Conservation (phyloP, 768 basidiomycete genomes). For the Pisolithus tinctorius region DNA sequence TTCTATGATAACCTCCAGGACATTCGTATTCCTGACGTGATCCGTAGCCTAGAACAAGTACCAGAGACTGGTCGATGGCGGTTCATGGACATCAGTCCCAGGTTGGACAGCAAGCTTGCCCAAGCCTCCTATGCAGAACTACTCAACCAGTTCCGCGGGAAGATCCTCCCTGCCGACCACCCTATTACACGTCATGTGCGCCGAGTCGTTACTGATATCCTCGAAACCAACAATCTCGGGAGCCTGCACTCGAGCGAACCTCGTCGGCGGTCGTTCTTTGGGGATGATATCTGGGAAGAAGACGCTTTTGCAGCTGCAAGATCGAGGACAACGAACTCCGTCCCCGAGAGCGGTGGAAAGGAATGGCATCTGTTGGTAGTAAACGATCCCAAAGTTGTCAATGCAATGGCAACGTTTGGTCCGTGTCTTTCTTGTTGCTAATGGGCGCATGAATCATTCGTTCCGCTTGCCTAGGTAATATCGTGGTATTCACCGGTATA, state of each 20-base stretch:
- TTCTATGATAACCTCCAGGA: neutral
- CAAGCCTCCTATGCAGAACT: slow-evolving; percentile 36
- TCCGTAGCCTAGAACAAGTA: slow-evolving; percentile 67
- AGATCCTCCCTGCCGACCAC: slow-evolving; percentile 62
- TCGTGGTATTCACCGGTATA: slow-evolving; percentile 88
- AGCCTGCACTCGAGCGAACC: slow-evolving; percentile 28
- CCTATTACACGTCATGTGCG: slow-evolving; percentile 62
- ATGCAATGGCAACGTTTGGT: slow-evolving; percentile 78
- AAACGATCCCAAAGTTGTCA: slow-evolving; percentile 59
- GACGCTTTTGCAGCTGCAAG: slow-evolving; percentile 13
- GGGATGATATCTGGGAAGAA: slow-evolving; percentile 18
- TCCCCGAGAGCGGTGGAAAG: slow-evolving; percentile 19
- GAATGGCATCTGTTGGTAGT: slow-evolving; percentile 75
- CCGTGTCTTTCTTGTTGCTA: neutral
- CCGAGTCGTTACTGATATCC: slow-evolving; percentile 58
- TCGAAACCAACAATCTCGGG: slow-evolving; percentile 70
- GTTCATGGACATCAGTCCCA: slow-evolving; percentile 73
- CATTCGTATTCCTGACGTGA: neutral
- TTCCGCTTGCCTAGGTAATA: slow-evolving; percentile 41
- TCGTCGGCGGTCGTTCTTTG: neutral
- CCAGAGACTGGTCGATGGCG: slow-evolving; percentile 83
- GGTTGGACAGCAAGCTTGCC: slow-evolving; percentile 49
- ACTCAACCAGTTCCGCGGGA: slow-evolving; percentile 42
- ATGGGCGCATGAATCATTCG: neutral
- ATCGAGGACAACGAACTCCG: neutral